Conservation (phyloP, 169 alveolate genomes). For the Plasmodium fragile region DNA sequence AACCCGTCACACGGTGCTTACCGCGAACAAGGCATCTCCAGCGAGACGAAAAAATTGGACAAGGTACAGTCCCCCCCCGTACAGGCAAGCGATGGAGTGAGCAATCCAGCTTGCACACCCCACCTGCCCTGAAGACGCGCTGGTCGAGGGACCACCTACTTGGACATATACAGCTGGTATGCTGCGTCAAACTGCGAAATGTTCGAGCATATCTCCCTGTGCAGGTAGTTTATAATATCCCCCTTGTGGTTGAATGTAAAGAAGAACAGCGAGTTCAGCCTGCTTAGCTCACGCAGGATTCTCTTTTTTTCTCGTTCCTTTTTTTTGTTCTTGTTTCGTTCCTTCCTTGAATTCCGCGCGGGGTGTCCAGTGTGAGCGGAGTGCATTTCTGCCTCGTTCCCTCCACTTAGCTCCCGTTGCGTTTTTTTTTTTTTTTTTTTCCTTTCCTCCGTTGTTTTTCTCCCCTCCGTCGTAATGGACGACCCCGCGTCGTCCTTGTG, state of each 20-base stretch:
- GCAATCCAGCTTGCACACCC: not conserved
- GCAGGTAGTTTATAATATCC: constrained; percentile 38
- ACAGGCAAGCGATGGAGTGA: not conserved
- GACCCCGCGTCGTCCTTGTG: constrained; percentile 12
- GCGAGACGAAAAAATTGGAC: not conserved
- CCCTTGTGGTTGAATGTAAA: constrained; percentile 61
- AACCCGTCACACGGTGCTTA: not conserved
- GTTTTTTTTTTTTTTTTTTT: not conserved
- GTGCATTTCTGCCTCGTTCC: not conserved
- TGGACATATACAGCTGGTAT: constrained; percentile 31
- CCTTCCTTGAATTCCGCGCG: not conserved
- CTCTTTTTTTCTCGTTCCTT: constrained; percentile 14
- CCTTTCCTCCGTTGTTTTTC: not conserved
- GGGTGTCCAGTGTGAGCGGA: not conserved
- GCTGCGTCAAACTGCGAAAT: constrained; percentile 36
- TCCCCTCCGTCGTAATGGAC: constrained; percentile 1
- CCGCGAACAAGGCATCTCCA: not conserved
- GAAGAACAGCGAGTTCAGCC: constrained; percentile 39
- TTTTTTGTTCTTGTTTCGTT: not conserved
- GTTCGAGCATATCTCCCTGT: constrained; percentile 15
- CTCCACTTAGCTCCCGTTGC: not conserved
- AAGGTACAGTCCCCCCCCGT: not conserved
- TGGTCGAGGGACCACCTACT: not conserved
- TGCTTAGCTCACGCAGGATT: constrained; percentile 29
- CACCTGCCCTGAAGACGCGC: not conserved